Base-by-base conservation (phyloP, 441 rosid genomes). In the Jatropha podagrica region DNA sequence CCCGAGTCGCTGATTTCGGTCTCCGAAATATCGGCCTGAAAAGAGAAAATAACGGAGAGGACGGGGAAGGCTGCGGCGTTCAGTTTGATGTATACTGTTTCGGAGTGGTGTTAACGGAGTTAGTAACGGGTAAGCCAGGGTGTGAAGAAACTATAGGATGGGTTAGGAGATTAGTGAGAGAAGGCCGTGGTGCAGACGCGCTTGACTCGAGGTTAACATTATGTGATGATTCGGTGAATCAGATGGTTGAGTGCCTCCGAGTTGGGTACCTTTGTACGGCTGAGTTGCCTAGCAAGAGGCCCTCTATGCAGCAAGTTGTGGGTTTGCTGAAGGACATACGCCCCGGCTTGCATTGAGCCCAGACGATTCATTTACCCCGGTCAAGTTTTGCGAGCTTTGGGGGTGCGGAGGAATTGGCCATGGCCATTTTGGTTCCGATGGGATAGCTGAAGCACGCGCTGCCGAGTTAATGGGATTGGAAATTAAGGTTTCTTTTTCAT, bases 231-330 rank as follows among this genome's bases (percentile, higher is more conserved):
- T 84, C 88, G 11, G 86, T 74, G 83, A 81, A 76, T 18, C 91
- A 89, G 82, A 92, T 92, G 90, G 91, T 87, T 10, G 95, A 93
- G 83, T 86, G 92, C 75, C 92, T 95, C 68, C 88, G 92, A 54
- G 89, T 95, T 26, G 95, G 89, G 32, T 95, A 87, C 72, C 76
- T 95, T 46, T 95, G 99, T 56, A 95, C 99, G 81, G 98, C 96
- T 8, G 98, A 93, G 79, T 61, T 79, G 13, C 83, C 97, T 0
- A 85, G 74, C 40, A 93, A 93, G 81, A 84, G 99, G 68, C 98
- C 97, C 64, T 89, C 92, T 15, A 93, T 92, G 95, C 99, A 93
- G 65, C 99, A 95, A 63, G 96, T 93, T 9, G 72, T 95, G 26
- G 99, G 98, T n/a, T 84, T 90, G 71, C 95, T 93, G 54, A 95